Evolutionary conservation across 139 green algal genomes (phyloP), one percentile per base, ranked within the genome.

Genomic region (Micractinium conductrix): DNA sequence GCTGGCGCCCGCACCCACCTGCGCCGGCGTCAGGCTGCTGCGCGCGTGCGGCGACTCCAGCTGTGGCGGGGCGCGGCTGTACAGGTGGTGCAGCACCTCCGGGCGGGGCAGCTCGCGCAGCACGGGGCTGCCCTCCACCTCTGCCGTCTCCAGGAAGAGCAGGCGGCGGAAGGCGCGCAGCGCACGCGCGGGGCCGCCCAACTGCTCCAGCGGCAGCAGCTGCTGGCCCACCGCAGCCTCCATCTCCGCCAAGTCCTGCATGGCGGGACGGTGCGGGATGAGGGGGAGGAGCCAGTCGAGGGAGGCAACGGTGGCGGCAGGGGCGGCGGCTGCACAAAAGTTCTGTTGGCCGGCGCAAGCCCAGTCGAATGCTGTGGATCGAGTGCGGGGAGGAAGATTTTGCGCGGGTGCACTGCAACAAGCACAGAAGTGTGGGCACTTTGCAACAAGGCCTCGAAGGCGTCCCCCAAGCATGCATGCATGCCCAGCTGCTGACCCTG

Each of bases 41-140:
- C 92, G 92, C 79, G 93, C 84, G 76, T 97, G 91, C 0, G 96
- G 97, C 30, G 93, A 93, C 83, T 93, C 55, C 50, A 99, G 79
- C 17, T 82, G 76, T 0, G 88, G 17, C 0, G 95, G 95, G 26
- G 88, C 90, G 60, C 93, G 91, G 7, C 89, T 94, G 88, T 95
- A 98, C 30, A 99, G 86, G 88, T 98, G 97, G 79, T 97, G 93
- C 78, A 97, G 88, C 48, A 95, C 93, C 70, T 95, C 81, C 19
- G 79, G 84, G 14, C 88, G 40, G 10, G 96, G 95, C 72, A 99
- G 85, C 37, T 97, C 93, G 33, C 62, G 58, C 21, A 98, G 45
- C 48, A 98, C 38, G 7, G 88, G 75, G 26, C 69, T 79, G 63
- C 40, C 70, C 38, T 40, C n/a, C 22, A 89, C n/a, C 26, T 70